These are phyloP conservation scores for Esteya vermicola DNA, from an alignment of 2,329 filamentous ascomycete species.

Conservation along the genomic window DNA sequence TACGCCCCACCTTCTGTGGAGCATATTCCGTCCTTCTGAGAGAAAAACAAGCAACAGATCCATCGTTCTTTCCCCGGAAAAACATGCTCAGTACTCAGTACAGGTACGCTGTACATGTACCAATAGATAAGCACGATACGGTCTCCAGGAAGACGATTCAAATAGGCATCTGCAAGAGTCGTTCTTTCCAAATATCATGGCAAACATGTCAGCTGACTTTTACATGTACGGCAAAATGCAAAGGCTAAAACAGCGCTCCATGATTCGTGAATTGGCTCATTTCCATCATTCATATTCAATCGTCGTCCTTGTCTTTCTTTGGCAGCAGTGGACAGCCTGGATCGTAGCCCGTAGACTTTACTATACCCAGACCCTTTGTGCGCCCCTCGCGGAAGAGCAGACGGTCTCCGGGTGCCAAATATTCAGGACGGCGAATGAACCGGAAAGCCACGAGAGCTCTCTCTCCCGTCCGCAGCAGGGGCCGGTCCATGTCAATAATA, in stretches of 20 bases:
- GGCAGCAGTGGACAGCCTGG: conserved; percentile 30
- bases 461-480: conserved; percentile 87
- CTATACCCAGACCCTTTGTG: conserved; percentile 90
- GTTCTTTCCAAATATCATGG: not conserved
- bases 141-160: too few species aligned
- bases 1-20: too few species aligned
- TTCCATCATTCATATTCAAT: too few species aligned
- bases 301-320: not conserved
- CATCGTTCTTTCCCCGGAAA: not conserved
- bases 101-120: too few species aligned
- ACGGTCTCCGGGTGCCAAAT: conserved; percentile 73
- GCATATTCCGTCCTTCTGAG: too few species aligned
- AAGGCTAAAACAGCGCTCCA: not conserved
- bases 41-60: too few species aligned
- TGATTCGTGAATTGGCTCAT: too few species aligned
- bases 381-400: conserved; percentile 87
- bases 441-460: conserved; percentile 87
- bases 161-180: too few species aligned
- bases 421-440: conserved; percentile 90
- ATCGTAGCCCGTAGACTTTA: conserved; percentile 85
- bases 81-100: too few species aligned
- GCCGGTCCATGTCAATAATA: conserved; percentile 95
- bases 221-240: not conserved
- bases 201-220: not conserved
- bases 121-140: too few species aligned